Base-by-base conservation (phyloP, 352 stramenopile species). In the Aphanomyces astaci region DNA sequence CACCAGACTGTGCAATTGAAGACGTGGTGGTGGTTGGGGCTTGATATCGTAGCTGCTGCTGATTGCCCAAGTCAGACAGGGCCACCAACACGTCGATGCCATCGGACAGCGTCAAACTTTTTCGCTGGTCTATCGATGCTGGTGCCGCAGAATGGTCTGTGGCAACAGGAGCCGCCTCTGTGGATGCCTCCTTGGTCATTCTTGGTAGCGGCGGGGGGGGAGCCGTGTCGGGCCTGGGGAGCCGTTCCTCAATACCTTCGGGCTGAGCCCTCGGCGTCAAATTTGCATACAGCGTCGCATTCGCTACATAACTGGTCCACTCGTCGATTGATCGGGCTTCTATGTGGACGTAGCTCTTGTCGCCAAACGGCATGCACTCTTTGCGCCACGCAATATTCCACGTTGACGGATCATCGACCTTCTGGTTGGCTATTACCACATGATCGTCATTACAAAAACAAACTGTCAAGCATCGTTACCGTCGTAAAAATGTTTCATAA, bases 251-350 rank as follows among this genome's bases (percentile, higher is more conserved):
- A 28, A 82, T 71, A n/a, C 81, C 79, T 28, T 88, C 79, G 27
- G 67, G 45, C 5, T 53, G 45, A 25, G 24, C 30, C 2, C 7
- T 17, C 28, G 56, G 56, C n/a, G 56, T 19, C 3, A 65, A 78
- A 17, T 73, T 90, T 15, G 77, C 76, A 54, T 85, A 92, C 69
- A 94, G 66, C 24, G 82, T 75, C 1, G 86, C 84, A 51, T 76
- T 79, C 1, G 83, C 84, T 48, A 91, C 78, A 71, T 88, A 84
- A n/a, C 78, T 75, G 39, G 79, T 86, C 86, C 86, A 94, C 64
- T 92, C 86, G 2, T 85, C 71, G 7, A 94, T 59, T 7, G 86
- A 88, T 25, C 76, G 77, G 17, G 86, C 64, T 28, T 92, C 86
- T 15, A 92, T 66, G 1, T 71, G 73, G 1, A 80, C 72, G 66